phyloP scores from a whole-genome alignment of 208 protist genomes.

The Lotmaria passim region DNA sequence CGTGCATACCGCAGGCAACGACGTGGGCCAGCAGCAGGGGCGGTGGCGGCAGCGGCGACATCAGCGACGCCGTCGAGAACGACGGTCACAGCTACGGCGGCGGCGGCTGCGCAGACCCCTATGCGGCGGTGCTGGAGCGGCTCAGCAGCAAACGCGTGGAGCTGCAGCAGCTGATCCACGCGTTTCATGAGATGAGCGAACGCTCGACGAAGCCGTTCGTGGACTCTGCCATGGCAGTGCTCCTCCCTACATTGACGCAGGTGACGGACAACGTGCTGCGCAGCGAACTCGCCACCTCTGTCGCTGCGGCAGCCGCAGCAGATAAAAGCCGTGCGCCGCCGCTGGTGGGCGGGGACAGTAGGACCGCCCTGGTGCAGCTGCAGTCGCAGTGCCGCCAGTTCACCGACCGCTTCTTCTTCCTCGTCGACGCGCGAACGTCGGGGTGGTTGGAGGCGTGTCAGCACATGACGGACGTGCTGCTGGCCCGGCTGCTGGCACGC shows the following conservation, averaged over 20 bases:
- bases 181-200: slow-evolving; percentile 43
- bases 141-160: slow-evolving; percentile 36
- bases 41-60: neutral
- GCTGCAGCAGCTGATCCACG: slow-evolving; percentile 39
- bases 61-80: neutral
- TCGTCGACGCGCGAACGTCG: slow-evolving; percentile 40
- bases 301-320: neutral
- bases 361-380: slow-evolving; percentile 30
- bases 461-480: slow-evolving; percentile 22
- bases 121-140: slow-evolving; percentile 23
- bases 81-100: neutral
- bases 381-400: slow-evolving; percentile 43
- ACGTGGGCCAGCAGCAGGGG: neutral
- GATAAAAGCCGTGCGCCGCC: neutral
- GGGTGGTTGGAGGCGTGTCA: slow-evolving; percentile 40
- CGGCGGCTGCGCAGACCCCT: slow-evolving; percentile 19
- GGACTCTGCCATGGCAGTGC: slow-evolving; percentile 38
- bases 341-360: slow-evolving; percentile 17
- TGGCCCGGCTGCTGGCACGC: slow-evolving; percentile 31
- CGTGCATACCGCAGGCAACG: slow-evolving; percentile 45
- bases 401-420: slow-evolving; percentile 44
- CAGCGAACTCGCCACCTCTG: slow-evolving; percentile 20
- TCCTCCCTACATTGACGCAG: slow-evolving; percentile 43
- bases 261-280: slow-evolving; percentile 29
- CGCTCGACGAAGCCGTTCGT: slow-evolving; percentile 51